Conservation (phyloP, 768 basidiomycete species). For the Ramaria sp. region DNA sequence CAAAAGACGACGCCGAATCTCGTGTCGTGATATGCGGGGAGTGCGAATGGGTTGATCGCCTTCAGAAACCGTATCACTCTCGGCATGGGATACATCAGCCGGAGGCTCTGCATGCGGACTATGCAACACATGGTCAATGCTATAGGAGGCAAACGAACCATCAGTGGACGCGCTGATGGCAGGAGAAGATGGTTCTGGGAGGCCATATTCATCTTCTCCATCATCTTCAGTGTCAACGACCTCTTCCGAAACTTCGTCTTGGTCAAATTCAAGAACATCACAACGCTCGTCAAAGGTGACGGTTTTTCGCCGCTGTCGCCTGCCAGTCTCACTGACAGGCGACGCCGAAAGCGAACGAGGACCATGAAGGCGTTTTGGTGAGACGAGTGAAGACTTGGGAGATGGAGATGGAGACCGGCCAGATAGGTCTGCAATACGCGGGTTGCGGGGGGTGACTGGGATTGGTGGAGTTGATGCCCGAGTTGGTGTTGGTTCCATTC, state of each 20-base stretch:
- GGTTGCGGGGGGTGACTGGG: slow-evolving; percentile 14
- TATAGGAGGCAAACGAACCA: slow-evolving; percentile 1
- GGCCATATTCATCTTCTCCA: slow-evolving; percentile 9
- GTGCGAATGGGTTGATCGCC: not conserved
- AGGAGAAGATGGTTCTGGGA: slow-evolving; percentile 14
- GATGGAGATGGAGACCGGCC: slow-evolving; percentile 34
- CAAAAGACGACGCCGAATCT: slow-evolving; percentile 11
- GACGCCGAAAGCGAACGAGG: slow-evolving; percentile 38
- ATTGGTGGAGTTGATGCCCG: not conserved
- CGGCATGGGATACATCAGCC: not conserved
- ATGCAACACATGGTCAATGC: not conserved
- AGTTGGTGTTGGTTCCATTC: not conserved
- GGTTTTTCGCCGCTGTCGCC: slow-evolving; percentile 55
- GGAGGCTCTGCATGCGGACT: not conserved
- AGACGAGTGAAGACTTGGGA: slow-evolving; percentile 54
- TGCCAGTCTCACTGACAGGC: slow-evolving; percentile 15
- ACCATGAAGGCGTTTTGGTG: slow-evolving; percentile 56
- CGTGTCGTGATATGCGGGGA: slow-evolving; percentile 12
- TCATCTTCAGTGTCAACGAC: slow-evolving; percentile 14
- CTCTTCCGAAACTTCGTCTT: slow-evolving; percentile 33
- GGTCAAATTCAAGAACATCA: slow-evolving; percentile 75
- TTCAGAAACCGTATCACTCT: not conserved
- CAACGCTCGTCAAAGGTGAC: slow-evolving; percentile 74
- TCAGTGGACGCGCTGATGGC: slow-evolving; percentile 8
- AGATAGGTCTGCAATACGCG: slow-evolving; percentile 14